Percentiles rank a stretch among this genome's conserved stretches.
Conservation (phyloP, 768 basidiomycete genomes). For the Gloeostereum incarnatum region DNA sequence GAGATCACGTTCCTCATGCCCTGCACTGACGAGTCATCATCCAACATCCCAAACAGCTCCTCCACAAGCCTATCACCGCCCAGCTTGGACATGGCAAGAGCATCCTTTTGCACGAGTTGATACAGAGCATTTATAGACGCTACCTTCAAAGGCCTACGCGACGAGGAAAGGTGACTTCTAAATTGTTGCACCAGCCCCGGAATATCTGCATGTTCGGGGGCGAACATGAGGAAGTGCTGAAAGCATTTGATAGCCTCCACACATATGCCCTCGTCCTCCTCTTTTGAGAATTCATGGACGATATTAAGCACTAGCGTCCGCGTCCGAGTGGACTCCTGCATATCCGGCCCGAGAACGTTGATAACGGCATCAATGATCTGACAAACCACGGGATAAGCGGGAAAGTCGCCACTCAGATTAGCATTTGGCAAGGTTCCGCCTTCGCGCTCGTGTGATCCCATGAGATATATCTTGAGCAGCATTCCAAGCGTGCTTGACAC, state of each 20-base stretch:
- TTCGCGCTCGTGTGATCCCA: constrained; percentile 88
- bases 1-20: constrained; percentile 90
- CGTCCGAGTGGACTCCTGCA: constrained; percentile 78
- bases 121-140: constrained; percentile 95
- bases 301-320: constrained; percentile 78
- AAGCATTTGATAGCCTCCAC: constrained; percentile 95
- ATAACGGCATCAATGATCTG: constrained; percentile 90
- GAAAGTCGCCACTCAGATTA: constrained; percentile 85
- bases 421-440: constrained; percentile 77
- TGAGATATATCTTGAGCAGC: constrained; percentile 81
- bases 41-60: constrained; percentile 90
- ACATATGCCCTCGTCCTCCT: constrained; percentile 79
- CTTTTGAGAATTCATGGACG: constrained; percentile 75
- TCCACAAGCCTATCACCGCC: constrained; percentile 93
- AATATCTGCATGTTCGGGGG: constrained; percentile 74
- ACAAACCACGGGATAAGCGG: constrained; percentile 86
- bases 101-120: constrained; percentile 95
- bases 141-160: constrained; percentile 78
- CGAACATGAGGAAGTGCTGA: constrained; percentile 96
- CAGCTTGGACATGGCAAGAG: constrained; percentile 80
- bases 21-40: constrained; percentile 89
- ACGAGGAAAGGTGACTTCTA: constrained; percentile 69
- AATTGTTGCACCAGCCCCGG: constrained; percentile 75
- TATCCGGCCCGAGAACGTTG: constrained; percentile 89
- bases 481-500: constrained; percentile 84